phyloP scores from a whole-genome alignment of 192 early-diverging fungal genomes.

The Obelidium mucronatum region DNA sequence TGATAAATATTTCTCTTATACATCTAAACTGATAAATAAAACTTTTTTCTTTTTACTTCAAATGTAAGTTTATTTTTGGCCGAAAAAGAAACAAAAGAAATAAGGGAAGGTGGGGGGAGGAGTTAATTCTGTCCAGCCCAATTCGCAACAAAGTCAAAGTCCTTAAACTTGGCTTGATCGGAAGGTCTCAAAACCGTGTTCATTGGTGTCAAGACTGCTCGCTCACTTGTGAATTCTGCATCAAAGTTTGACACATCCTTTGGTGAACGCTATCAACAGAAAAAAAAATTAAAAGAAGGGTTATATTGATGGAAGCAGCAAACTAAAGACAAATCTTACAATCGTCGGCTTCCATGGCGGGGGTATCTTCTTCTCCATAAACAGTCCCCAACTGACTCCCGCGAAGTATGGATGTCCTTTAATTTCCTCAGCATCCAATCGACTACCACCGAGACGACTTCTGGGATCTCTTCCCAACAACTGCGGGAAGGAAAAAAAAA shows the following conservation, averaged over 20 bases:
- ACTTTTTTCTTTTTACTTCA: no score
- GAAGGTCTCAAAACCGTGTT: slow-evolving; percentile 73
- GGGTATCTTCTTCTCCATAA: slow-evolving; percentile 81
- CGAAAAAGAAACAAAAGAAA: no score
- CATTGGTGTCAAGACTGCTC: slow-evolving; percentile 90
- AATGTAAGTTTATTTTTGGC: no score
- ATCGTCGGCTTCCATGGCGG: slow-evolving; percentile 92
- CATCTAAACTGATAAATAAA: no score
- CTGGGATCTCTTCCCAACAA: slow-evolving; percentile 87
- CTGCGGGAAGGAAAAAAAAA: slow-evolving; percentile 41
- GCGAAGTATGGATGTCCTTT: slow-evolving; percentile 94
- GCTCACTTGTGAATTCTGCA: slow-evolving; percentile 88
- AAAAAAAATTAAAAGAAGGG: neutral
- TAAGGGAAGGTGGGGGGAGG: no score
- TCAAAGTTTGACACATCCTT: slow-evolving; percentile 98
- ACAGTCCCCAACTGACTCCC: slow-evolving; percentile 93
- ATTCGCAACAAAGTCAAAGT: slow-evolving; percentile 91
- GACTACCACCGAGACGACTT: slow-evolving; percentile 85
- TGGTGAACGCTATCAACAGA: slow-evolving; percentile 50
- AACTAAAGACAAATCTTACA: slow-evolving; percentile 52
- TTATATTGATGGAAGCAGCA: neutral
- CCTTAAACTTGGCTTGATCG: slow-evolving; percentile 90
- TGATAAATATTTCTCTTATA: no score
- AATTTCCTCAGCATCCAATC: slow-evolving; percentile 90
- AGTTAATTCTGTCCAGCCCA: slow-evolving; percentile 64